Evolutionary conservation across 1,139 yeast genomes (phyloP).

Genomic region (Magnusiomyces ingens): DNA sequence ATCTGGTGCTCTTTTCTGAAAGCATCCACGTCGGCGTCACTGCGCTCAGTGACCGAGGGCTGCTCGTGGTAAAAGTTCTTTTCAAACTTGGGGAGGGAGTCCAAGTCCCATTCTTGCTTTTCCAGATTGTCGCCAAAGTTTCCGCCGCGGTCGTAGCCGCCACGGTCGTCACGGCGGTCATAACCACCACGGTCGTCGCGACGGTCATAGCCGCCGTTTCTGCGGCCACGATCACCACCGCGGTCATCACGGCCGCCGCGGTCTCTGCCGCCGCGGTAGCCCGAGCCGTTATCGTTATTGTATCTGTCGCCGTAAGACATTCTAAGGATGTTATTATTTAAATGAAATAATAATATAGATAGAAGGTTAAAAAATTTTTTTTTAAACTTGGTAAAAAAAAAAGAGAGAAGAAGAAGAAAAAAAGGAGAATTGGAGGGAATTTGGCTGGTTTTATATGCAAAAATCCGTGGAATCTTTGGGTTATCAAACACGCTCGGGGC

Average conservation of each 20-base stretch:
- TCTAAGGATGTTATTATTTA: neutral
- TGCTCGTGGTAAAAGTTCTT: conserved; percentile 91
- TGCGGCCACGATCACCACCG: conserved; percentile 15
- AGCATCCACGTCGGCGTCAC: conserved; percentile 59
- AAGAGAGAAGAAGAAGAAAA: neutral
- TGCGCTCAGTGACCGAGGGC: conserved; percentile 66
- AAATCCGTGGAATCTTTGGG: neutral
- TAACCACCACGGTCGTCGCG: conserved; percentile 15
- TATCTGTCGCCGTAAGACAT: conserved; percentile 35
- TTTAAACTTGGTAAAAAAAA: neutral
- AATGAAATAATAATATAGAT: neutral
- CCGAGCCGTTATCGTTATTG: conserved; percentile 21
- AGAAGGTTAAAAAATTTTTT: too few relatives aligned
- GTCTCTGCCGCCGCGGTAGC: conserved; percentile 15
- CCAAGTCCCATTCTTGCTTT: conserved; percentile 76
- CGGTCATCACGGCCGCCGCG: conserved; percentile 16
- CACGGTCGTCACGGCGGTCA: conserved; percentile 32
- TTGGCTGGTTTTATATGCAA: too few relatives aligned
- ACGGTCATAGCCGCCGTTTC: conserved; percentile 17
- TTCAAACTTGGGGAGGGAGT: conserved; percentile 78
- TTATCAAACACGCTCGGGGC: neutral
- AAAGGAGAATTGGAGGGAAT: neutral
- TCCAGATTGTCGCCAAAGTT: conserved; percentile 52
- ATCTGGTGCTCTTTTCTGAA: conserved; percentile 83
- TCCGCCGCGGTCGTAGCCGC: conserved; percentile 35